These are phyloP conservation scores for Luzula sylvatica DNA, from an alignment of 176 grass and related monocot genomes.

Conservation along the genomic window DNA sequence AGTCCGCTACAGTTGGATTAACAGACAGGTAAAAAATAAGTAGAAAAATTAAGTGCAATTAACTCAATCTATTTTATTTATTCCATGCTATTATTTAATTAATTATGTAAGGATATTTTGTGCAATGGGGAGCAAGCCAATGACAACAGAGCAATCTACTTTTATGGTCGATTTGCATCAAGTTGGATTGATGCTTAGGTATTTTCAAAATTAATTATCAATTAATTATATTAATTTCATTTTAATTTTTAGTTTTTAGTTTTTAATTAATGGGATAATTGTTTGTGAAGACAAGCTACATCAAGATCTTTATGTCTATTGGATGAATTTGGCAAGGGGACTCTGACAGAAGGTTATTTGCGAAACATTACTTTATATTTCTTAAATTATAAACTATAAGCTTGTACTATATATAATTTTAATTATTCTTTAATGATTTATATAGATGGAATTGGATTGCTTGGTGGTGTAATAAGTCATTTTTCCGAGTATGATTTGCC, in stretches of 20 bases:
- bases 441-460: slow-evolving; percentile 95
- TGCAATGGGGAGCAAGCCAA: slow-evolving; percentile 84
- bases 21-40: slow-evolving; percentile 61
- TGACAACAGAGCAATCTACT: slow-evolving; percentile 82
- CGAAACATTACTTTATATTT: neutral
- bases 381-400: too few species aligned
- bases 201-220: neutral
- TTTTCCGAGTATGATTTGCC: slow-evolving; percentile 59
- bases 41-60: slow-evolving; percentile 8
- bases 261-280: slow-evolving; percentile 4
- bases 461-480: slow-evolving; percentile 79
- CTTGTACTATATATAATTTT: neutral
- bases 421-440: slow-evolving; percentile 14
- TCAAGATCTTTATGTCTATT: slow-evolving; percentile 75
- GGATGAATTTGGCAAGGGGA: slow-evolving; percentile 98
- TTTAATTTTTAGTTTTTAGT: slow-evolving; percentile 3
- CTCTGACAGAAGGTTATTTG: slow-evolving; percentile 73
- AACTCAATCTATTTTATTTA: slow-evolving; percentile 2
- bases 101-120: slow-evolving; percentile 70
- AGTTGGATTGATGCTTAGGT: slow-evolving; percentile 97
- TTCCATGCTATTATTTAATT: slow-evolving; percentile 9
- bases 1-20: slow-evolving; percentile 84
- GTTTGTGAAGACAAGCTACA: slow-evolving; percentile 68
- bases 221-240: neutral
- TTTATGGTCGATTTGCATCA: slow-evolving; percentile 99